phyloP scores from a whole-genome alignment of 2,329 filamentous ascomycete species.

The Ophiocordyceps camponoti-saundersi region DNA sequence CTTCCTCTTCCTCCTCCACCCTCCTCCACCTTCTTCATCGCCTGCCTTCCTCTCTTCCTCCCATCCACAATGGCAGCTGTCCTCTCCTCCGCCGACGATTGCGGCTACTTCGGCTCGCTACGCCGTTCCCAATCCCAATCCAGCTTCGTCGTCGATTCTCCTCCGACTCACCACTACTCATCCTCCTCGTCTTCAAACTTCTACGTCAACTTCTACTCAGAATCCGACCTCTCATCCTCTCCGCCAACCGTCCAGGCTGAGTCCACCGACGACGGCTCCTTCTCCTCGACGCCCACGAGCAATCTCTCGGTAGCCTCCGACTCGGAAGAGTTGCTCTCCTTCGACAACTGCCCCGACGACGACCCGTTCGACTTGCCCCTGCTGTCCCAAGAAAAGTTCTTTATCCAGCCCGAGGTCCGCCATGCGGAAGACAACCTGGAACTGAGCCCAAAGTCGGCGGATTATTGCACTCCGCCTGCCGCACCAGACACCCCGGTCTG shows the following conservation, averaged over 20 bases:
- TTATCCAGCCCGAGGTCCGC: conserved; percentile 13
- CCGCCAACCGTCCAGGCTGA: conserved; percentile 30
- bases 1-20: no score
- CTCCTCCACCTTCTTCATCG: not conserved
- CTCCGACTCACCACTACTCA: conserved; percentile 21
- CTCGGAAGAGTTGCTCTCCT: conserved; percentile 29
- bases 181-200: conserved; percentile 23
- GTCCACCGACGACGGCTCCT: conserved; percentile 34
- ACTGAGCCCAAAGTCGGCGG: conserved; percentile 29
- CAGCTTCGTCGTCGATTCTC: conserved; percentile 28
- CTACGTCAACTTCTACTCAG: conserved; percentile 16
- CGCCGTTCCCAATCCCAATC: conserved; percentile 44
- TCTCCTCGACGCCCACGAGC: conserved; percentile 44
- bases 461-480: conserved; percentile 33
- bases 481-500: conserved; percentile 40
- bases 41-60: not conserved
- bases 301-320: conserved; percentile 44
- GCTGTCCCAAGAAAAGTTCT: conserved; percentile 29
- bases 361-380: conserved; percentile 29
- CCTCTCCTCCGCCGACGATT: conserved; percentile 35
- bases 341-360: conserved; percentile 26
- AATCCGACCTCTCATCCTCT: conserved; percentile 37
- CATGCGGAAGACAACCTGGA: conserved; percentile 26
- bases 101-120: conserved; percentile 36
- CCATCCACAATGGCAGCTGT: conserved; percentile 34